Base-by-base conservation (phyloP, 164 flowering plant genomes). In the Vitis riparia region DNA sequence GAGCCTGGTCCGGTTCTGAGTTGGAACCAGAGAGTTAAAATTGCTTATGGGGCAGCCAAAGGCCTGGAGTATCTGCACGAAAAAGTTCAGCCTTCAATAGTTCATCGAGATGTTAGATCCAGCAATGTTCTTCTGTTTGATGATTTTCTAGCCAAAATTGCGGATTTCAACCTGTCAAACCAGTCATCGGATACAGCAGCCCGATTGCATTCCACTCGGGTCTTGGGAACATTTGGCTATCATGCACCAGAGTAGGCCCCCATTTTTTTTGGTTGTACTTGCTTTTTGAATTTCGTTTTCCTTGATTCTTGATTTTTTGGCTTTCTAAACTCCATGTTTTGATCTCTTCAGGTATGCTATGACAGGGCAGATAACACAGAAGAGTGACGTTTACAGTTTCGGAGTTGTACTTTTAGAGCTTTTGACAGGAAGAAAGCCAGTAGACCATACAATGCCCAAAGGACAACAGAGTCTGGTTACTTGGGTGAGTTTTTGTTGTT, bases 381-480 rank as follows among this genome's bases (percentile, higher is more conserved):
- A 88, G 53, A 88, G 92, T 59, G 93, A 88, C 53, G 93, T 88
- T 32, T 87, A 88, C 65, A 88, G 93, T 73, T 88, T 88, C 51
- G 93, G 91, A 16, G 93, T 88, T 17, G 93, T 88, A 56, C 91
- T 88, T 70, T 65, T 88, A 44, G 93, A 88, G 77, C 86, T 88
- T 17, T 68, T 88, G 75, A 88, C 93, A 15, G 93, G 93, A 17
- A 75, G 93, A 61, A 88, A 88, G 69, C 93, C 93, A 48, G 92
- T 88, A 51, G 92, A 88, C 19, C 92, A 88, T 59, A 88, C 92
- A 47, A 83, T 88, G 90, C 92, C 92, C 5, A 87, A 87, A 69
- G 92, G 92, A 48, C 90, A 88, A 64, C 92, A 87, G 67, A 87
- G 90, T 85, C 86, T 88, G 61, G 92, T 88, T 27, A 88, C 91